These are phyloP conservation scores for Cordyceps javanica DNA, from an alignment of 2,329 filamentous ascomycete genomes.

Conservation along the genomic window DNA sequence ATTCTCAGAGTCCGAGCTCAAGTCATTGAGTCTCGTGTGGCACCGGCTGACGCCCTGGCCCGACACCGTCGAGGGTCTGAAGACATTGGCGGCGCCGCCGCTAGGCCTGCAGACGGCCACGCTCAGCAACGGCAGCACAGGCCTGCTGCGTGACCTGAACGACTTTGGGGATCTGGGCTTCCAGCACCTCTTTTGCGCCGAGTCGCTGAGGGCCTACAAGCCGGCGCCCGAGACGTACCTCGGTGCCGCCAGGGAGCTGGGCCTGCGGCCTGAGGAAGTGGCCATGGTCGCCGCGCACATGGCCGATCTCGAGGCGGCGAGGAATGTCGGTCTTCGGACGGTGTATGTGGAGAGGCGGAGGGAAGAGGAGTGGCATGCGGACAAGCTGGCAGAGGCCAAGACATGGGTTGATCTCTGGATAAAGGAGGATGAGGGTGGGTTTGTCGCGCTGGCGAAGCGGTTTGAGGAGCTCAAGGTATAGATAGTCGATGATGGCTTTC, in stretches of 20 bases:
- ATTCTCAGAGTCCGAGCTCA: conserved; percentile 56
- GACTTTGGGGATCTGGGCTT: conserved; percentile 56
- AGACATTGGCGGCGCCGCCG: conserved; percentile 36
- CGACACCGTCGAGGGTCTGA: conserved; percentile 54
- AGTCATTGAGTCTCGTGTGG: conserved; percentile 62
- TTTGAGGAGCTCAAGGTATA: conserved; percentile 18
- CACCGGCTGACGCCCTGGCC: conserved; percentile 65
- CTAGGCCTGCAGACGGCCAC: conserved; percentile 51
- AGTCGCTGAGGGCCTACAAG: conserved; percentile 71
- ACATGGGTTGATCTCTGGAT: conserved; percentile 36
- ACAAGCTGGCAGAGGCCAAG: conserved; percentile 45
- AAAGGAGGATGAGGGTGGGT: conserved; percentile 25
- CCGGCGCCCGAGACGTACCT: conserved; percentile 61
- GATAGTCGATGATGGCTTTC: background rate
- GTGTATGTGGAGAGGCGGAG: conserved; percentile 64
- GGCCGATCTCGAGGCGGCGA: conserved; percentile 60
- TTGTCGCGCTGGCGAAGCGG: conserved; percentile 24
- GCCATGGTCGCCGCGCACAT: conserved; percentile 76
- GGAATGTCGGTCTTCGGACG: conserved; percentile 57
- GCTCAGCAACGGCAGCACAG: conserved; percentile 67
- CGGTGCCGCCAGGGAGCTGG: conserved; percentile 57
- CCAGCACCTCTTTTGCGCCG: conserved; percentile 55
- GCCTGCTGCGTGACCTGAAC: conserved; percentile 60
- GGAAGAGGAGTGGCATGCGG: conserved; percentile 58
- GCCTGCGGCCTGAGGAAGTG: conserved; percentile 52